phyloP scores from a whole-genome alignment of 2,329 filamentous ascomycete species.

The Alternaria brassicicola region DNA sequence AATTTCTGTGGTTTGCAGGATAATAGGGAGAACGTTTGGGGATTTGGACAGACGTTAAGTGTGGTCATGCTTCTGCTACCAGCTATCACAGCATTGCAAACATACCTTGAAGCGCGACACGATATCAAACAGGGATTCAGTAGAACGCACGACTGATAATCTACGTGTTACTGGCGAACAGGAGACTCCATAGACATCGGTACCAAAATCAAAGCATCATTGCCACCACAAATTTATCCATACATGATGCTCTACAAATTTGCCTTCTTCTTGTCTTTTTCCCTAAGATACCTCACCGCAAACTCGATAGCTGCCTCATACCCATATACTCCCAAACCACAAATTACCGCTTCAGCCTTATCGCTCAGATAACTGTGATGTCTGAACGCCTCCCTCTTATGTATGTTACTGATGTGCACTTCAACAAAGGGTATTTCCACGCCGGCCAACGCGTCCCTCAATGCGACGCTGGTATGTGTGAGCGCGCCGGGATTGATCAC shows the following conservation, averaged over 20 bases:
- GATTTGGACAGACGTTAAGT: conserved; percentile 41
- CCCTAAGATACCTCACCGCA: conserved; percentile 41
- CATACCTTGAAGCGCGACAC: conserved; percentile 37
- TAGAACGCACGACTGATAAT: not conserved
- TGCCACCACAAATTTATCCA: not conserved
- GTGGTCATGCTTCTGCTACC: conserved; percentile 39
- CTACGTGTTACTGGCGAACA: not conserved
- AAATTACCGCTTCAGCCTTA: conserved; percentile 76
- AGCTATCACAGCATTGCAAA: conserved; percentile 33
- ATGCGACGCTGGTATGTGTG: conserved; percentile 77
- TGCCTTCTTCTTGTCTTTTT: not conserved
- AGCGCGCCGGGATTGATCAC: conserved; percentile 78
- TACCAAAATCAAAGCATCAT: not conserved
- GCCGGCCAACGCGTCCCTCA: conserved; percentile 74
- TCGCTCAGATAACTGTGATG: conserved; percentile 75
- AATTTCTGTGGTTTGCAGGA: conserved; percentile 34
- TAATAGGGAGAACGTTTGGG: conserved; percentile 36
- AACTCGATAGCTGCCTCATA: conserved; percentile 56
- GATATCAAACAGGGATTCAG: conserved; percentile 22
- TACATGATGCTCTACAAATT: not conserved
- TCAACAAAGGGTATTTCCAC: conserved; percentile 77
- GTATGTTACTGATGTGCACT: conserved; percentile 77
- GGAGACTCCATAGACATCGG: not conserved
- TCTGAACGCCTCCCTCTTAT: conserved; percentile 71
- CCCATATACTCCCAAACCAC: conserved; percentile 63